A percentile compares a stretch with the other conserved stretches of the same genome.
phyloP scores from a whole-genome alignment of 2,329 filamentous ascomycete species.

The Botrytis medusae region DNA sequence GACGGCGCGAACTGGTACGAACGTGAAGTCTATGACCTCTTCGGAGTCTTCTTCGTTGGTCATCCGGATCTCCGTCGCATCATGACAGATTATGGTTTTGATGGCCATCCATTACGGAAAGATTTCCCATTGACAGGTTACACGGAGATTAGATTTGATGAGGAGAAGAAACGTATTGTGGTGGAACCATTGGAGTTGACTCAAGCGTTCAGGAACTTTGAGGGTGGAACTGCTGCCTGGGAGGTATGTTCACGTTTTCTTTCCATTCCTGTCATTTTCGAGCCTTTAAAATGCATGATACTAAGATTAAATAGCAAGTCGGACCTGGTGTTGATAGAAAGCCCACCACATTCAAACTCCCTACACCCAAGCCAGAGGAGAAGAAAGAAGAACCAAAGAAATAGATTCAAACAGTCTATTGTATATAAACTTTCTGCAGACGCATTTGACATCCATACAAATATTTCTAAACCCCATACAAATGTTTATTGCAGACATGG shows the following conservation, averaged over 20 bases:
- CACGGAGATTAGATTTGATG: slow-evolving; percentile 96
- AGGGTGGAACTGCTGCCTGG: slow-evolving; percentile 77
- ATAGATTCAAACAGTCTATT: slow-evolving; percentile 48
- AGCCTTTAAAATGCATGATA: neutral
- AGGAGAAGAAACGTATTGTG: slow-evolving; percentile 99
- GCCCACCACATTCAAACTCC: slow-evolving; percentile 88
- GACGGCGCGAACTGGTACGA: slow-evolving; percentile 99
- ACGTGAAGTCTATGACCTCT: slow-evolving; percentile 95
- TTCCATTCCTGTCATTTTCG: slow-evolving; percentile 34
- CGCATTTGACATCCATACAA: slow-evolving; percentile 4
- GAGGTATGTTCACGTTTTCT: slow-evolving; percentile 55
- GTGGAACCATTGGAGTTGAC: slow-evolving; percentile 97
- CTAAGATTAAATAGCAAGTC: slow-evolving; percentile 58
- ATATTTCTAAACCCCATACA: neutral
- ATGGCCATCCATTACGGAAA: slow-evolving; percentile 94
- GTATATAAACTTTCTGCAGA: slow-evolving; percentile 36
- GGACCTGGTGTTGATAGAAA: slow-evolving; percentile 72
- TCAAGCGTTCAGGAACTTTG: slow-evolving; percentile 98
- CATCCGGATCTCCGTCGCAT: slow-evolving; percentile 96
- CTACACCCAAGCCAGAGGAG: slow-evolving; percentile 91
- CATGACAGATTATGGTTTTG: slow-evolving; percentile 99
- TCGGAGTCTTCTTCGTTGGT: slow-evolving; percentile 92
- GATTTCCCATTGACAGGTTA: slow-evolving; percentile 98
- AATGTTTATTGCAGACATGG: neutral
- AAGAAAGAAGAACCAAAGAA: slow-evolving; percentile 92